phyloP scores from a whole-genome alignment of 495 filamentous ascomycete genomes.

The Poronia punctata region DNA sequence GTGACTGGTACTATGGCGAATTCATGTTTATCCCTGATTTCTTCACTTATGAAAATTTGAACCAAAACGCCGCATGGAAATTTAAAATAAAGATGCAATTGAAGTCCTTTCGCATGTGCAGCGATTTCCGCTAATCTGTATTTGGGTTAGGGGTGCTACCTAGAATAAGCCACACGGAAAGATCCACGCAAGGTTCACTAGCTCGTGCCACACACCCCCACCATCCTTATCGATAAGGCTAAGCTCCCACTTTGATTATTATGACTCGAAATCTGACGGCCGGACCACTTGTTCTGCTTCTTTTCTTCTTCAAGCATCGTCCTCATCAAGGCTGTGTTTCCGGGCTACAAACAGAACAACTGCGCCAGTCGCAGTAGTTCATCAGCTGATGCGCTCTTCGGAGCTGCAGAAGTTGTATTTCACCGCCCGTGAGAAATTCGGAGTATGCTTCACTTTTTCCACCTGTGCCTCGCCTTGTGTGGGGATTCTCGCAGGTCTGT shows the following conservation, averaged over 20 bases:
- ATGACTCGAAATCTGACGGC: constrained; percentile 22
- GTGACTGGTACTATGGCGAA: too few species aligned
- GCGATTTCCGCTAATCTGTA: too few species aligned
- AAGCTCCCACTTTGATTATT: constrained; percentile 13
- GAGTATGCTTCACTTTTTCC: constrained; percentile 91
- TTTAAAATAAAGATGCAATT: too few species aligned
- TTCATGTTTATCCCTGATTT: too few species aligned
- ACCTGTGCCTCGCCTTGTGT: constrained; percentile 29
- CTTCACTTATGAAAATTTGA: too few species aligned
- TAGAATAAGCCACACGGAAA: too few species aligned
- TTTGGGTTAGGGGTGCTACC: too few species aligned
- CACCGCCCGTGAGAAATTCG: constrained; percentile 99
- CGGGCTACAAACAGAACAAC: constrained; percentile 89
- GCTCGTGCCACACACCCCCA: constrained; percentile 14
- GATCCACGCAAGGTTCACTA: too few species aligned
- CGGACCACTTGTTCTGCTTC: constrained; percentile 20
- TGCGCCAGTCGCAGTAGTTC: constrained; percentile 32
- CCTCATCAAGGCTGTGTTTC: constrained; percentile 99
- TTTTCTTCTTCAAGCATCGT: constrained; percentile 64
- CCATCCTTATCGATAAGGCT: constrained; percentile 19
- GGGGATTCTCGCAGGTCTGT: constrained; percentile 51
- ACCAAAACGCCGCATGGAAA: too few species aligned
- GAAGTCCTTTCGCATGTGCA: too few species aligned
- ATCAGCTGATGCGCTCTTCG: constrained; percentile 20
- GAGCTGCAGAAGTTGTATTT: constrained; percentile 22